phyloP scores from a whole-genome alignment of 139 green algal genomes.

The Tetradesmus obliquus region DNA sequence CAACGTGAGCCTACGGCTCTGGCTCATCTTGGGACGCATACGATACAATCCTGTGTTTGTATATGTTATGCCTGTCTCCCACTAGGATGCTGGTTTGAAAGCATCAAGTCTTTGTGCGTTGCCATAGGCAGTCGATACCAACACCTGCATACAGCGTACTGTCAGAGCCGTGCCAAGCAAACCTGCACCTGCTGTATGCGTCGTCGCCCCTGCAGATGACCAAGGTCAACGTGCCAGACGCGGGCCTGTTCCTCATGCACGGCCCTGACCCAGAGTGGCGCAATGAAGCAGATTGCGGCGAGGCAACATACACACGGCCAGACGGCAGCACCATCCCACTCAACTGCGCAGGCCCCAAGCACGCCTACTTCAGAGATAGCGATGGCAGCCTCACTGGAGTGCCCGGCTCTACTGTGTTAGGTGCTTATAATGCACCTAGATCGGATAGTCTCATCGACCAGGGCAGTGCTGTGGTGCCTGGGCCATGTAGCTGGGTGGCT shows the following conservation, averaged over 20 bases:
- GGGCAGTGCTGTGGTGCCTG: slow-evolving; percentile 50
- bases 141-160: too few species aligned
- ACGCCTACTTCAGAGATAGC: slow-evolving; percentile 60
- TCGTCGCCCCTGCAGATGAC: neutral
- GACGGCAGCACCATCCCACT: slow-evolving; percentile 51
- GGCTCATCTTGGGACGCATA: neutral
- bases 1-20: slow-evolving; percentile 1
- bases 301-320: slow-evolving; percentile 4
- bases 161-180: too few species aligned
- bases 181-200: too few species aligned
- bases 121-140: too few species aligned
- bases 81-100: too few species aligned
- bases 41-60: neutral
- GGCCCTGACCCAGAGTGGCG: slow-evolving; percentile 52
- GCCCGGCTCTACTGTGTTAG: neutral
- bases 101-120: too few species aligned
- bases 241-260: slow-evolving; percentile 48
- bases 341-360: slow-evolving; percentile 67
- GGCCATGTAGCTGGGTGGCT: slow-evolving; percentile 52
- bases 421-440: neutral
- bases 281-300: slow-evolving; percentile 59
- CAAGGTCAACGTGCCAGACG: neutral
- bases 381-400: slow-evolving; percentile 49
- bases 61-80: too few species aligned
- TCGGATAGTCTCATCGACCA: slow-evolving; percentile 35